These are phyloP conservation scores for Monilinia polystroma DNA, from an alignment of 2,329 filamentous ascomycete genomes.

Conservation along the genomic window DNA sequence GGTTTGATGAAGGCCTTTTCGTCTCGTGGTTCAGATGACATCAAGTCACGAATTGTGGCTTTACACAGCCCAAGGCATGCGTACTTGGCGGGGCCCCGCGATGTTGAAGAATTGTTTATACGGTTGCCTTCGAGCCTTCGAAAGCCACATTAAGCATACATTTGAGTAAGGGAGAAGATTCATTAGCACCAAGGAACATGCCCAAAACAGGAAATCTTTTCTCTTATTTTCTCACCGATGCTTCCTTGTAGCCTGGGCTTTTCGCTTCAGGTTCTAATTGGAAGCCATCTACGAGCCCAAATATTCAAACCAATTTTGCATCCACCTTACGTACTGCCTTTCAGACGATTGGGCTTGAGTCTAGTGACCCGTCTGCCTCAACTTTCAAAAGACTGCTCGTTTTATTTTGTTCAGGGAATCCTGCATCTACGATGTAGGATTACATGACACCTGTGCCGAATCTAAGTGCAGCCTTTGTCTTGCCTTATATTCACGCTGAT, in stretches of 20 bases:
- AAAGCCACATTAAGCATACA: too few relatives aligned
- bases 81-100: constrained; percentile 10
- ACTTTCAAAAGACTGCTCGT: neutral
- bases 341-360: neutral
- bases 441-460: neutral
- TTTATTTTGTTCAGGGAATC: neutral
- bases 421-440: neutral
- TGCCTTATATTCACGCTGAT: neutral
- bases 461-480: neutral
- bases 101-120: neutral
- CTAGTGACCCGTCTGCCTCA: constrained; percentile 14
- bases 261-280: neutral
- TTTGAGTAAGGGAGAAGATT: neutral
- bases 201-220: neutral
- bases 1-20: too few relatives aligned
- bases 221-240: neutral
- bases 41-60: neutral
- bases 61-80: neutral
- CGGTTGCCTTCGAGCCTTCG: constrained; percentile 4
- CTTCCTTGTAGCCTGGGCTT: constrained; percentile 1
- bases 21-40: neutral
- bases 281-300: neutral
- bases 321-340: neutral
- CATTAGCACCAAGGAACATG: neutral
- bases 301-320: neutral